Conservation (phyloP, 345 rosid species). For the Moricandia moricandioides region DNA sequence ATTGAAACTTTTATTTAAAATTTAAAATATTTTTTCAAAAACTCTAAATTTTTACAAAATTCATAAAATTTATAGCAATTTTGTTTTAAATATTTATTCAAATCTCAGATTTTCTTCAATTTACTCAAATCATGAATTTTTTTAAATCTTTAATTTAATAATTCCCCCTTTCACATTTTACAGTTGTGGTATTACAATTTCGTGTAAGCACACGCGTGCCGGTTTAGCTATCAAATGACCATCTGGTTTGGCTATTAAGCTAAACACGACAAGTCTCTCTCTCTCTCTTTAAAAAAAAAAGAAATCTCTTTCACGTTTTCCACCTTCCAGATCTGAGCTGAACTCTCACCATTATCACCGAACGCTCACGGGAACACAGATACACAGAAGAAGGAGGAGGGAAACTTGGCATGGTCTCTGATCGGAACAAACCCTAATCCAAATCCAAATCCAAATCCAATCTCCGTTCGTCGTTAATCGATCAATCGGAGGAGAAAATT, state of each 20-base stretch:
- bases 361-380: background rate
- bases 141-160: too few species aligned
- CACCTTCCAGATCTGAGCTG: slow-evolving; percentile 35
- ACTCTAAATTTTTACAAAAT: too few species aligned
- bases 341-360: slow-evolving; percentile 3
- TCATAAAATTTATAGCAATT: too few species aligned
- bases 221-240: slow-evolving; percentile 16
- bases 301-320: slow-evolving; percentile 6
- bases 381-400: background rate
- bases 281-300: background rate
- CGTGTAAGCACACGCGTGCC: background rate
- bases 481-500: slow-evolving; percentile 8
- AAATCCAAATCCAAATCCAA: background rate
- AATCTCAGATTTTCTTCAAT: too few species aligned
- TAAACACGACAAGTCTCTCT: background rate
- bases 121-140: too few species aligned
- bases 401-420: slow-evolving; percentile 15
- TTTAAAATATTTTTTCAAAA: too few species aligned
- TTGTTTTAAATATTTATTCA: too few species aligned
- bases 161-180: too few species aligned
- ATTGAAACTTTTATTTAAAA: too few species aligned
- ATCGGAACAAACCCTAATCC: background rate
- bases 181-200: too few species aligned
- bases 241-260: slow-evolving; percentile 12
- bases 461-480: background rate